A percentile compares a stretch with the other conserved stretches of the same genome.
Evolutionary conservation across 2,329 filamentous ascomycete genomes (phyloP).

Genomic region (Stagonosporopsis tanaceti): DNA sequence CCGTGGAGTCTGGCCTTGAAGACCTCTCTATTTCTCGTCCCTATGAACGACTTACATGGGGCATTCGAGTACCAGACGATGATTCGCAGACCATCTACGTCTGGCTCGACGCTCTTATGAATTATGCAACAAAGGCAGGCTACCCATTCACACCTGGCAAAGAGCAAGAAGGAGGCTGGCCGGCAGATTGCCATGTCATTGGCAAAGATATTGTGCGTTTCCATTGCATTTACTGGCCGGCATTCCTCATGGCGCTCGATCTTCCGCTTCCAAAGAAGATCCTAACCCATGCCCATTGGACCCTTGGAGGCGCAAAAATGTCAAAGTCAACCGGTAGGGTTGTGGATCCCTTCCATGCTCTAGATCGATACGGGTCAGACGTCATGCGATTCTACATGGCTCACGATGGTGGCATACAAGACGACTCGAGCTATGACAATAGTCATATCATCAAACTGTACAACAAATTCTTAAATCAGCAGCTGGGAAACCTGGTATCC

Average conservation of each 20-base stretch:
- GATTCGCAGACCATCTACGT: constrained; percentile 92
- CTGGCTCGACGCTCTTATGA: constrained; percentile 95
- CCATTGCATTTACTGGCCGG: constrained; percentile 98
- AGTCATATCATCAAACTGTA: constrained; percentile 76
- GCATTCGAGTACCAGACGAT: constrained; percentile 87
- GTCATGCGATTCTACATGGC: constrained; percentile 89
- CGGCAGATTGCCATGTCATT: constrained; percentile 88
- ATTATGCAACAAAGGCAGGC: constrained; percentile 88
- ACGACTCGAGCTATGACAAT: constrained; percentile 89
- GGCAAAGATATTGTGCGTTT: constrained; percentile 96
- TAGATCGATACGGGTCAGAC: constrained; percentile 88
- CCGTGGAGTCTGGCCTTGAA: constrained; percentile 78
- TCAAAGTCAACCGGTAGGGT: constrained; percentile 95
- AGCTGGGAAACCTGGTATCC: constrained; percentile 80
- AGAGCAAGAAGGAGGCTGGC: constrained; percentile 76
- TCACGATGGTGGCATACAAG: constrained; percentile 75
- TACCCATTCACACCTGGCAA: constrained; percentile 79
- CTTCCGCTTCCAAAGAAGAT: constrained; percentile 81
- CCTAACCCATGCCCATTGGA: constrained; percentile 94
- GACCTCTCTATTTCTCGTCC: constrained; percentile 92
- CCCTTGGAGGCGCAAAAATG: constrained; percentile 91
- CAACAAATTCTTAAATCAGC: constrained; percentile 77
- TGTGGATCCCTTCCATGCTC: constrained; percentile 90
- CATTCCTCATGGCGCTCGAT: constrained; percentile 87
- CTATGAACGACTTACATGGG: constrained; percentile 79